Base-by-base conservation (phyloP, 768 basidiomycete species). In the Boletus sp. region DNA sequence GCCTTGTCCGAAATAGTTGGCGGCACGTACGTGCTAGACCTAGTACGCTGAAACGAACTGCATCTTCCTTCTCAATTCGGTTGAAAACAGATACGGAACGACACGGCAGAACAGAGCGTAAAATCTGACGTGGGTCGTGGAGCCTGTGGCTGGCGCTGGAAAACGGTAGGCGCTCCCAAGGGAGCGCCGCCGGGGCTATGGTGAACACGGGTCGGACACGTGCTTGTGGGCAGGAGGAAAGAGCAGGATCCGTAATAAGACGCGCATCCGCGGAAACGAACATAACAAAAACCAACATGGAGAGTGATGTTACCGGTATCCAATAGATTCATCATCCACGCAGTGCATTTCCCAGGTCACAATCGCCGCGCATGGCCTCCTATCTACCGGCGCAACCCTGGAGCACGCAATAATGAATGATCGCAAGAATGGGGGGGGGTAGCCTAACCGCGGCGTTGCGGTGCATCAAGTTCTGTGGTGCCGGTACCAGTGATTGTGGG, bases 201-300 rank as follows among this genome's bases (percentile, higher is more conserved):
- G 27, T 27, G 53, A 39, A 54, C 57, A 53, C 57, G 47, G 30
- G 57, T 51, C 42, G 1, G 46, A 41, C 61, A 66, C 56, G 64
- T 58, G 64, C 45, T 13, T 40, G 39, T 6, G 50, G 58, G 58
- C 55, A 50, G 64, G 60, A 43, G 39, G 29, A 44, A 56, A 50
- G n/a, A n/a, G n/a, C n/a, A n/a, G n/a, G n/a, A 34, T 50, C 21
- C 25, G 43, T 40, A 27, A 43, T 35, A 9, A 37, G 27, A 40
- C 39, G n/a, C 27, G 19, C n/a, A 29, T 13, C 57, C 48, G 54
- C 48, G 51, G 54, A 51, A 51, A 43, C 23, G 42, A 58, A 58
- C 33, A 33, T 34, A 15, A 38, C 32, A 29, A 10, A 46, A 23
- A 34, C 30, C 39, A 40, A 23, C 21, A 32, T 40, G 37, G 23